Base-by-base conservation (phyloP, 495 filamentous ascomycete species). In the Gamarada debralockiae region DNA sequence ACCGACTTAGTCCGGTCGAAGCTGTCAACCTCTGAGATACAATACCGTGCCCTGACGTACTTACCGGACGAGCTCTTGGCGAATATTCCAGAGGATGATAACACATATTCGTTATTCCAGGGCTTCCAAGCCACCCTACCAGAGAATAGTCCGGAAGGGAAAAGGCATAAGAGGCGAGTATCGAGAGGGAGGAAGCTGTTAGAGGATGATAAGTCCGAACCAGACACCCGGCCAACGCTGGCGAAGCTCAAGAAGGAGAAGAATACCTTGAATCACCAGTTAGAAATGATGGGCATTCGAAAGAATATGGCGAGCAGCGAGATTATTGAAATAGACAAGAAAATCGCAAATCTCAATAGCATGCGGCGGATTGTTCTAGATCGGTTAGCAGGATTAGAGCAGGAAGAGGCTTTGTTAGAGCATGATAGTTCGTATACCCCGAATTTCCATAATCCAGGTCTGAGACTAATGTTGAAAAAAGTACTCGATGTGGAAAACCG, bases 291-390 rank as follows among this genome's bases (percentile, higher is more conserved):
- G 71, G 75, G 84, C 10, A 79, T 99, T 36, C 81, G 95, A 48
- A 99, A 97, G 67, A 96, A 96, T 57, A 96, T 99, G 93, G 91
- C 91, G 64, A 92, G 90, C 60, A 82, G 88, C 52, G 93, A 99
- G 67, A 97, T 99, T 42, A 83, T 82, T 37, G 93, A 99, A 65
- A 95, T 99, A 45, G 93, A 99, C 65, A 91, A 85, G 69, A 99
- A 97, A 69, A 90, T 99, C 34, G 79, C 90, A 27, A 99, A 97
- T 66, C 73, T 97, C 48, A 86, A 91, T 59, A 88, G 81, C 48
- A 97, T 96, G 89, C 86, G 93, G 59, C 86, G 86, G 68, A 96
- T 97, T 51, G 86, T 97, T 18, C 66, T 99, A 33, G 92, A 96
- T 48, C 79, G 95, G 59, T 69, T 99, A 58, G 92, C 91, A 3